A percentile compares a stretch with the other conserved stretches of the same genome.
Conservation (phyloP, 495 filamentous ascomycete genomes). For the Talaromyces liani region DNA sequence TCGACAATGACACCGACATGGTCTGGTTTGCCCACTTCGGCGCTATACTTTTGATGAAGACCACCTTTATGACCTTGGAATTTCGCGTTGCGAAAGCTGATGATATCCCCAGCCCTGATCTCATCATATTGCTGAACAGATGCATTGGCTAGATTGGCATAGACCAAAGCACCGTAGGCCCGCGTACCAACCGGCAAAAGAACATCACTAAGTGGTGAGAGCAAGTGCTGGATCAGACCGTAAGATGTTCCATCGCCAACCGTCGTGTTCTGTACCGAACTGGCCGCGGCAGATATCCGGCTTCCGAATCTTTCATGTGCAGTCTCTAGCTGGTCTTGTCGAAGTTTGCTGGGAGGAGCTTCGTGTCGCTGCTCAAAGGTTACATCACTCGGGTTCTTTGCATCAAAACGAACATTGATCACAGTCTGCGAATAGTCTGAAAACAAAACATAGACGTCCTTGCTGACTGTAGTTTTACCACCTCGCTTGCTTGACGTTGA, state of each 20-base stretch:
- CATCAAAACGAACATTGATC: slow-evolving; percentile 73
- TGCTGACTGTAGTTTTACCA: slow-evolving; percentile 61
- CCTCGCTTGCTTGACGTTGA: slow-evolving; percentile 58
- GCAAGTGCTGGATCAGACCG: slow-evolving; percentile 67
- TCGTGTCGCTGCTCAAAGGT: slow-evolving; percentile 82
- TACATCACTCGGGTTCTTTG: slow-evolving; percentile 62
- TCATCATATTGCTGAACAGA: slow-evolving; percentile 84
- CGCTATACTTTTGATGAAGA: slow-evolving; percentile 87
- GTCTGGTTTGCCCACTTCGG: slow-evolving; percentile 85
- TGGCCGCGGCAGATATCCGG: slow-evolving; percentile 61
- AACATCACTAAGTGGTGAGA: slow-evolving; percentile 63
- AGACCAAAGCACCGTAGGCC: slow-evolving; percentile 85
- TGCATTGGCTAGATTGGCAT: slow-evolving; percentile 90
- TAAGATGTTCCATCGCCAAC: slow-evolving; percentile 79
- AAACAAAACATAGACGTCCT: slow-evolving; percentile 79
- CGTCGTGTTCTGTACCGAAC: slow-evolving; percentile 62
- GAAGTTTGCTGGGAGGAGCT: slow-evolving; percentile 66
- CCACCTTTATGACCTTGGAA: slow-evolving; percentile 94
- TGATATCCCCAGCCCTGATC: slow-evolving; percentile 88
- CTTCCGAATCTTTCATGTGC: slow-evolving; percentile 71
- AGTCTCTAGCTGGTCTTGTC: slow-evolving; percentile 91
- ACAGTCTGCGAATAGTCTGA: slow-evolving; percentile 95
- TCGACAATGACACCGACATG: slow-evolving; percentile 96
- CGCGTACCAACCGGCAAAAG: slow-evolving; percentile 77
- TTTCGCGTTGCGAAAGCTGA: slow-evolving; percentile 86